Percentiles rank a stretch among this genome's conserved stretches.
Evolutionary conservation across 257 asterid genomes (phyloP).

Genomic region (Jacaranda copaia): DNA sequence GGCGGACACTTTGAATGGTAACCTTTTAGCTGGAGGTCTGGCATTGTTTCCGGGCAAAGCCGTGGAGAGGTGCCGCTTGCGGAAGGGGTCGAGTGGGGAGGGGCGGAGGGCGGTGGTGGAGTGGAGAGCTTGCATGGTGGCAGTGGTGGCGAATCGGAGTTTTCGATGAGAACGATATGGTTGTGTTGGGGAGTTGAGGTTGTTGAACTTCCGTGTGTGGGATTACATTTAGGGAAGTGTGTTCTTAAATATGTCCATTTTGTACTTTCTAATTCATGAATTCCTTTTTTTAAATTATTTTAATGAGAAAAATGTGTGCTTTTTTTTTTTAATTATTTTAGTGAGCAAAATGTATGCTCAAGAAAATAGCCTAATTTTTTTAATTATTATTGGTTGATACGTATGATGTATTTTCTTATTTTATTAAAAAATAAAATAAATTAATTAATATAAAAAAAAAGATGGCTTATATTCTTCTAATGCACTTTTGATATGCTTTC

Average conservation of each 20-base stretch:
- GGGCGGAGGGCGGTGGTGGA: constrained; percentile 47
- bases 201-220: not conserved
- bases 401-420: no score
- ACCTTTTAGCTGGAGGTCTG: constrained; percentile 32
- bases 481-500: no score
- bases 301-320: no score
- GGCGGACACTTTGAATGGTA: constrained; percentile 48
- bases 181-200: constrained; percentile 16
- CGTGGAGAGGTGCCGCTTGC: constrained; percentile 29
- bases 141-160: constrained; percentile 11
- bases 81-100: constrained; percentile 59
- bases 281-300: no score
- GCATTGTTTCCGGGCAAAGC: constrained; percentile 39
- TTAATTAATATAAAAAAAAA: no score
- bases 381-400: no score
- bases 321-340: no score
- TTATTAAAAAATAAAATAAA: no score
- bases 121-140: constrained; percentile 57
- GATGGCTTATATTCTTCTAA: no score
- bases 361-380: not conserved
- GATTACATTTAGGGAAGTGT: not conserved
- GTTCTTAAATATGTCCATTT: not conserved
- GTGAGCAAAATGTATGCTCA: not conserved
- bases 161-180: constrained; percentile 46
- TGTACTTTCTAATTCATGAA: not conserved